Evolutionary conservation across 1,139 yeast species (phyloP).

Genomic region (Sugiyamaella neomexicana): DNA sequence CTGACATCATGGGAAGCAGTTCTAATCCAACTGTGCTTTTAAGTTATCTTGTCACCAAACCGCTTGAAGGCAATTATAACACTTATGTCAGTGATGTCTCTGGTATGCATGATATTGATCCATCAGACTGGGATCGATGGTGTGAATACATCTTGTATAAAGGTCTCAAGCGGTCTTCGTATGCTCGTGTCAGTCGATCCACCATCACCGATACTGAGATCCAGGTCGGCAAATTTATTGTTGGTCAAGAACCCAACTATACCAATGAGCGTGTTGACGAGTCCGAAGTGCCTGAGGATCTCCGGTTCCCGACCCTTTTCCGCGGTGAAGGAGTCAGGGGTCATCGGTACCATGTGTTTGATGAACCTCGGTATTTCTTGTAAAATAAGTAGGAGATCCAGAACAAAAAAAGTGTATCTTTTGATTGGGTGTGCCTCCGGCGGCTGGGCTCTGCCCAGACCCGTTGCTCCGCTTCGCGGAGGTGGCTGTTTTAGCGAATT

Average conservation of each 20-base stretch:
- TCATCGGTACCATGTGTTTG: conserved; percentile 90
- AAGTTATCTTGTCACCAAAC: conserved; percentile 87
- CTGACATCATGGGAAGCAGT: conserved; percentile 76
- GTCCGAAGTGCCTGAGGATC: conserved; percentile 55
- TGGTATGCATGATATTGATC: conserved; percentile 91
- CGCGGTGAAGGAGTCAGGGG: conserved; percentile 95
- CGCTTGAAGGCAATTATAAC: conserved; percentile 84
- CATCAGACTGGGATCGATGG: conserved; percentile 97
- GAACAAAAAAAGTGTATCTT: no score
- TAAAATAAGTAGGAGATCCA: conserved; percentile 32
- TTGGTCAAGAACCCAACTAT: conserved; percentile 52
- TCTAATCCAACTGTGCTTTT: conserved; percentile 76
- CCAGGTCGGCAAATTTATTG: conserved; percentile 88
- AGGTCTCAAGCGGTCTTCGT: conserved; percentile 82
- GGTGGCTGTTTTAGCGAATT: no score
- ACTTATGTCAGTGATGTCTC: conserved; percentile 82
- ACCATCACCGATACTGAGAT: conserved; percentile 96
- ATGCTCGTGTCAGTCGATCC: conserved; percentile 90
- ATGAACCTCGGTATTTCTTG: conserved; percentile 78
- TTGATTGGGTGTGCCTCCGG: neutral
- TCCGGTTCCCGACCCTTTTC: conserved; percentile 79
- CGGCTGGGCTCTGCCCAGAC: conserved; percentile 1
- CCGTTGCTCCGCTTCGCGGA: conserved; percentile 1
- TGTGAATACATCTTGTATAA: conserved; percentile 93
- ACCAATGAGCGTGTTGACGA: conserved; percentile 58